Base-by-base conservation (phyloP, 345 rosid genomes). In the Corchorus olitorius region DNA sequence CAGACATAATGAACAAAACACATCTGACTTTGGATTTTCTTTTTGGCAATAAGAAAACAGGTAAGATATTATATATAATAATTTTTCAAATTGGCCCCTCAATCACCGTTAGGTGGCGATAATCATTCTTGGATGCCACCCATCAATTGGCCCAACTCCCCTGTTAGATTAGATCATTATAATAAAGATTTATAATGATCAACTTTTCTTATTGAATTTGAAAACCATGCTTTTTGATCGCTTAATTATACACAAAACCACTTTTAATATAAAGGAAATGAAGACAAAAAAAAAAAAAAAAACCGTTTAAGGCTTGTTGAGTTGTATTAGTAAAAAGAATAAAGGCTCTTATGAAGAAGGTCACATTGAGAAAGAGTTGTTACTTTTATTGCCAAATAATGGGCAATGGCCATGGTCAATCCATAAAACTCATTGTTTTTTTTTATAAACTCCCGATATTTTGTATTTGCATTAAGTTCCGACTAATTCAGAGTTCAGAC, bases 21-120 rank as follows among this genome's bases (percentile, higher is more conserved):
- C 64, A 72, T 7, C 14, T 46, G 37, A 16, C 33, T 53, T 72
- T 37, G 64, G 50, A 56, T 72, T 19, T 55, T 72, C 75, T 7
- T 72, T 55, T 72, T 55, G 75, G 64, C 34, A 41, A 53, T 3
- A 5, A 4, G 39, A 39, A 55, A 9, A 5, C 13, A 5, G 12
- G 37, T 54, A 2, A 11, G 27, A 27, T 27, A 27, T 27, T 27
- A 27, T 27, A 27, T 27, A 27, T 27, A 27, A 27, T 27, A 27
- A 27, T 27, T 37, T 71, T 68, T 68, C 22, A 16, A 54, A 54
- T 11, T 17, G 33, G 63, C 13, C 63, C 46, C 58, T 41, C 63
- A 39, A 71, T 71, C 63, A 33, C 4, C n/a, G 34, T 71, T 71
- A 53, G 63, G 75, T 11, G 63, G 46, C 17, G 63, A 37, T 71